Evolutionary conservation across 805 yeast genomes (phyloP).

Genomic region (Yamadazyma takamatsuzukensis): DNA sequence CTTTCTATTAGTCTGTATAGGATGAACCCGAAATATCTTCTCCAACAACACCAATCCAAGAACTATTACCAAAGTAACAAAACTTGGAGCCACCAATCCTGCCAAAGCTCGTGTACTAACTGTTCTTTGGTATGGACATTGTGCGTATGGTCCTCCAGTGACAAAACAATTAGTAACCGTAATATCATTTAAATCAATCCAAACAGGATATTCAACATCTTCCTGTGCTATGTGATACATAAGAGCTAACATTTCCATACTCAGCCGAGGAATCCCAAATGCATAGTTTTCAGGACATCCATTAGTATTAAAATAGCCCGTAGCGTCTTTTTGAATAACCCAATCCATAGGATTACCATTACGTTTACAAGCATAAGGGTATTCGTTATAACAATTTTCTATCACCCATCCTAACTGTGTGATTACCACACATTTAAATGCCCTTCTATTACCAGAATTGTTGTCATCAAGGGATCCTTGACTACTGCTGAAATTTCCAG

Average conservation of each 20-base stretch:
- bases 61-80: constrained; percentile 52
- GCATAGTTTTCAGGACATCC: constrained; percentile 33
- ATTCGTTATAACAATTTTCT: constrained; percentile 57
- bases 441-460: constrained; percentile 10
- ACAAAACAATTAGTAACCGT: constrained; percentile 80
- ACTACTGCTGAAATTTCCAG: not conserved
- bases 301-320: constrained; percentile 44
- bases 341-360: constrained; percentile 38
- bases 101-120: constrained; percentile 55
- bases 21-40: constrained; percentile 53
- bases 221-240: constrained; percentile 23
- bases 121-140: constrained; percentile 71
- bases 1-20: constrained; percentile 67
- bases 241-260: constrained; percentile 29
- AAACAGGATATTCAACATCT: constrained; percentile 39
- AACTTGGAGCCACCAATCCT: constrained; percentile 64
- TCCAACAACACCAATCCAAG: constrained; percentile 50
- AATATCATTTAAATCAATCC: constrained; percentile 84
- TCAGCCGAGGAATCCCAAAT: constrained; percentile 33
- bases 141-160: constrained; percentile 70
- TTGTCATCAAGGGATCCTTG: not conserved
- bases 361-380: constrained; percentile 56
- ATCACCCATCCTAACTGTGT: constrained; percentile 56
- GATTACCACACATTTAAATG: constrained; percentile 41
- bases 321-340: constrained; percentile 30